A percentile compares a stretch with the other conserved stretches of the same genome.
Evolutionary conservation across 305 asterid genomes (phyloP).

Genomic region (Fraxinus dipetala): DNA sequence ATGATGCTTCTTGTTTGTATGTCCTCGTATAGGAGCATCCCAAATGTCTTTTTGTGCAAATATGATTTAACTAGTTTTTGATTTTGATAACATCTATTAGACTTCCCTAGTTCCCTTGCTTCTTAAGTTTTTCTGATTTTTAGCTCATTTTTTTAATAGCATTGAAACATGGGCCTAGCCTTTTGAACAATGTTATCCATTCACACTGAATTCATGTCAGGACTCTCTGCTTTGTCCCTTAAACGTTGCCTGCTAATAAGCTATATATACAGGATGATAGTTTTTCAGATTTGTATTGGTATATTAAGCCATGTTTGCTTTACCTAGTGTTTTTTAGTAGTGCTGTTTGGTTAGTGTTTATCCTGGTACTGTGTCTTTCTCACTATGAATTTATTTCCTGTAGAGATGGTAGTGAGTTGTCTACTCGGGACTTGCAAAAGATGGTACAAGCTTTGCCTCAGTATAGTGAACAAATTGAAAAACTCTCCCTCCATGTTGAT

Average conservation of each 20-base stretch:
- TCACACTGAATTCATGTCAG: background rate
- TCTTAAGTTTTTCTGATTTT: background rate
- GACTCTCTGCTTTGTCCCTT: background rate
- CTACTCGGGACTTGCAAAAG: slow-evolving; percentile 97
- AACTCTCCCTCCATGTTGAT: slow-evolving; percentile 99
- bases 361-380: background rate
- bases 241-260: background rate
- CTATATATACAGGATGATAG: background rate
- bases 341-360: background rate
- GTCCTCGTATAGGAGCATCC: background rate
- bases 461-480: slow-evolving; percentile 97
- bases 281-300: background rate
- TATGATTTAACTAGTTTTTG: background rate
- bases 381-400: slow-evolving; percentile 19
- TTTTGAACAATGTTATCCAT: background rate
- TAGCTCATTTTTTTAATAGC: background rate
- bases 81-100: background rate
- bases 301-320: background rate
- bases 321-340: background rate
- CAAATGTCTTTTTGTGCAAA: background rate
- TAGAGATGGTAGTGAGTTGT: slow-evolving; percentile 78
- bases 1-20: slow-evolving; percentile 11
- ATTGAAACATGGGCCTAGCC: background rate
- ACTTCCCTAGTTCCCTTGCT: background rate
- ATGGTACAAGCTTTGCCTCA: slow-evolving; percentile 99